Base-by-base conservation (phyloP, 148 eudicot species). In the Salicornia ramosissima region DNA sequence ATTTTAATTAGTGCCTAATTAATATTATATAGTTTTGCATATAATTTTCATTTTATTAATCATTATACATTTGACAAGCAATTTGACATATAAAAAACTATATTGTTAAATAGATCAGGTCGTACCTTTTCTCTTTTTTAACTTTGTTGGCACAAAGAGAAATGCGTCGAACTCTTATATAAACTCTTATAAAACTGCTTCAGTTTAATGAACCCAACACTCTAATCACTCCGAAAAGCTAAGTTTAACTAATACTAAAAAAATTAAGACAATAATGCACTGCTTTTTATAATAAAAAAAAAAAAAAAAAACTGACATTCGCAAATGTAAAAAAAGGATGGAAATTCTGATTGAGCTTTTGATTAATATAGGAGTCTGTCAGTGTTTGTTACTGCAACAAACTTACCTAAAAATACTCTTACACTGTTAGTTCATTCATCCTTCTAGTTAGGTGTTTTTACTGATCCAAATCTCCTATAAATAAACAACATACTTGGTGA, bases 131-230 rank as follows among this genome's bases (percentile, higher is more conserved):
- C 57, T 72, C 82, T 69, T 80, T 69, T 25, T 71, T 73, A 43
- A 77, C 77, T 65, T 83, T 73, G 67, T 67, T 67, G 26, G 78
- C 69, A 1, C 70, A 78, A 58, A 78, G 62, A 31, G 64, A 58
- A 45, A 76, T 57, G 34, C 69, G 74, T 26, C 58, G 14, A 67
- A 62, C 6, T 40, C 43, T 47, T 42, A 51, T 56, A 63, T 42
- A 39, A 71, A 53, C 67, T 78, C 80, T 28, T 60, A 73, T 13
- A 29, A 68, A 67, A n/a, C 45, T 57, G 62, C 31, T 70, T 56
- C 45, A 36, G 59, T 46, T 50, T 55, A 21, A 31, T 36, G 40
- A 36, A 36, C 8, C 4, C 4, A 36, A 77, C 61, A 72, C 66
- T 79, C 82, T 29, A 68, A 68, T 28, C 29, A 33, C 51, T 39